Evolutionary conservation across 257 asterid species (phyloP), one percentile per base, ranked within the genome.

Genomic region (Solanum peruvianum): DNA sequence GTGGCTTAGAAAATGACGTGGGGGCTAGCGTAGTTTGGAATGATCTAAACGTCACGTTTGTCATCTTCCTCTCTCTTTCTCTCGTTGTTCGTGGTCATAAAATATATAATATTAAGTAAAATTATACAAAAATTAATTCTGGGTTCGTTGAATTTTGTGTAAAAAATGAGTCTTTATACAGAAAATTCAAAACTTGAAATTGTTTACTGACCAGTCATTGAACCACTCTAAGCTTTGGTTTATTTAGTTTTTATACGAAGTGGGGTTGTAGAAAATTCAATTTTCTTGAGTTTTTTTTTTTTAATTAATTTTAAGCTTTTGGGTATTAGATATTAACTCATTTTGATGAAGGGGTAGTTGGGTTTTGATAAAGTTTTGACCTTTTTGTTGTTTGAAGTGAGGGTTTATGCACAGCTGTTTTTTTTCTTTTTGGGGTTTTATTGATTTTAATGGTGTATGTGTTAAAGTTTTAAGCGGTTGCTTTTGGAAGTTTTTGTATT

Each of bases 1-100:
- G 89, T 91, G 89, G 89, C 94, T 87, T 71, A 88, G 96, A 94
- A 89, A 93, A 90, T 89, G 96, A 94, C 94, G 95, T 89, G 71
- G 49, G 80, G 88, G 82, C 84, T 80, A 85, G 88, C 89, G 83
- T 58, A 84, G 89, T 91, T 94, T 93, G 97, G 94, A 86, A 91
- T 86, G 90, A 80, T 90, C 89, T 91, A 92, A 87, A 93, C 93
- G 93, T 92, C 95, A 93, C 94, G 91, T 86, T 91, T 76, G 88
- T 83, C 88, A 14, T 76, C 86, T 92, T 85, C 85, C 88, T 83
- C 91, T 52, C 86, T 72, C 84, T 37, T 85, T 29, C 80, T 29
- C 70, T 75, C 16, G 31, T 75, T 44, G 56, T 62, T 52, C 52
- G 67, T 78, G 9, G 49, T 4, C 56, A 84, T 31, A 56, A 56